Percentiles rank a stretch among this genome's conserved stretches.
Conservation (phyloP, 345 rosid genomes). For the Camelina hispida region DNA sequence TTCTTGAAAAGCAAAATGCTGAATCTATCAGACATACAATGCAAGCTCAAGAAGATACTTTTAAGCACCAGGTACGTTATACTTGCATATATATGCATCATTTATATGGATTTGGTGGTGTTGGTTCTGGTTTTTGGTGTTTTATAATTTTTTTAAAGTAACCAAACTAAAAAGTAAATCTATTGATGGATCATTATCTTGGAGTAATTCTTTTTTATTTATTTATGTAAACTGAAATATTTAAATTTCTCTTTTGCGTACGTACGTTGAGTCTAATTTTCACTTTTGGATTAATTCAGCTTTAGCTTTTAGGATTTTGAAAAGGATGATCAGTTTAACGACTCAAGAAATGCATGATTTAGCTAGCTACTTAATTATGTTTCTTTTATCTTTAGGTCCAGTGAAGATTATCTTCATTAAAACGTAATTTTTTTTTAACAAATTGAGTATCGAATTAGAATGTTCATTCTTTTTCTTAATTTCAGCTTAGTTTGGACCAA, state of each 20-base stretch:
- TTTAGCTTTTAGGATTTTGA: background rate
- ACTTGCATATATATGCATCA: background rate
- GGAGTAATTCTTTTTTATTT: background rate
- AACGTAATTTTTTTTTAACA: background rate
- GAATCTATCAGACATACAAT: conserved; percentile 76
- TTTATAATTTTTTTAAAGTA: background rate
- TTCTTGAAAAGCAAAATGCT: conserved; percentile 51
- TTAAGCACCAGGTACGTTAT: conserved; percentile 70
- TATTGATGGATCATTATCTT: background rate
- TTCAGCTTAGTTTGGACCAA: background rate
- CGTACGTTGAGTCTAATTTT: background rate
- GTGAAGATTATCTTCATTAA: background rate
- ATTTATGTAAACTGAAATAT: background rate
- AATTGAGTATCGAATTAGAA: background rate
- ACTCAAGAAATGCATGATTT: background rate
- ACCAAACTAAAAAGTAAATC: conserved; percentile 8
- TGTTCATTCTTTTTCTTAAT: background rate
- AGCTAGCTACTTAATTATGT: too few relatives aligned
- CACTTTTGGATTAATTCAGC: background rate
- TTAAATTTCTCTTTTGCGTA: conserved; percentile 4
- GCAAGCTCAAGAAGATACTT: conserved; percentile 78
- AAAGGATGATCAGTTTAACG: background rate
- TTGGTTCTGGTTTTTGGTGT: background rate
- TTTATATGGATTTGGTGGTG: conserved; percentile 3
- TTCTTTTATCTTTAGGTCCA: background rate